Evolutionary conservation across 2,329 filamentous ascomycete species (phyloP), one percentile per base, ranked within the genome.

Genomic region (Colletotrichum filicis): DNA sequence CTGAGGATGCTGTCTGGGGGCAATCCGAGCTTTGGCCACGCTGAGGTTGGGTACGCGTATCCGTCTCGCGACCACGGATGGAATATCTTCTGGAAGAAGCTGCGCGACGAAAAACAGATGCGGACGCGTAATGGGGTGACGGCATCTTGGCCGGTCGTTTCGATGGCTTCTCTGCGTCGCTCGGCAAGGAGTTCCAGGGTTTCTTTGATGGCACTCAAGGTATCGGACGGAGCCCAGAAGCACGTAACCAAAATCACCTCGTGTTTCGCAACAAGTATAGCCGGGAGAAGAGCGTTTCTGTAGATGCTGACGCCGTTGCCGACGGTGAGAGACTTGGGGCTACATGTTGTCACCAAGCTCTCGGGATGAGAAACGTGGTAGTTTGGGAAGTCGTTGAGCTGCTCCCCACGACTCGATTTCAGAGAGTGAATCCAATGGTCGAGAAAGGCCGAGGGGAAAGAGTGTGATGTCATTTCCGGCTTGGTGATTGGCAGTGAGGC

Each of bases 241-340:
- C 94, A 96, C 9, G 94, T 96, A 7, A 95, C 92, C 55, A 97
- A 87, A 71, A 95, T 89, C 32, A 95, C 84, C 77, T 95, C 93
- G 60, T 87, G 82, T 46, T 87, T 84, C 2, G 93, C 91, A 0
- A 83, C 5, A 89, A 82, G 4, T 35, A 95, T 87, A 9, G 91
- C 89, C 1, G 92, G 90, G 0, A 92, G 82, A 7, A 95, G 84
- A 4, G 85, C 82, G 52, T 85, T 82, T 0, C 85, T 85, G 76
- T 87, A 91, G 35, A 92, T 86, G 5, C 87, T 87, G 22, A 86
- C 83, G 6, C 91, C 90, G 0, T 89, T 92, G 68, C 90, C 91
- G 19, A 91, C 80, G 30, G 84, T 84, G 74, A 92, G 88, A 5
- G 83, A 83, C 22, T 80, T 82, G 0, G 86, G 87, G 1, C 76